A percentile compares a stretch with the other conserved stretches of the same genome.
phyloP scores from a whole-genome alignment of 2,329 filamentous ascomycete species.

The Cadophora sp. region DNA sequence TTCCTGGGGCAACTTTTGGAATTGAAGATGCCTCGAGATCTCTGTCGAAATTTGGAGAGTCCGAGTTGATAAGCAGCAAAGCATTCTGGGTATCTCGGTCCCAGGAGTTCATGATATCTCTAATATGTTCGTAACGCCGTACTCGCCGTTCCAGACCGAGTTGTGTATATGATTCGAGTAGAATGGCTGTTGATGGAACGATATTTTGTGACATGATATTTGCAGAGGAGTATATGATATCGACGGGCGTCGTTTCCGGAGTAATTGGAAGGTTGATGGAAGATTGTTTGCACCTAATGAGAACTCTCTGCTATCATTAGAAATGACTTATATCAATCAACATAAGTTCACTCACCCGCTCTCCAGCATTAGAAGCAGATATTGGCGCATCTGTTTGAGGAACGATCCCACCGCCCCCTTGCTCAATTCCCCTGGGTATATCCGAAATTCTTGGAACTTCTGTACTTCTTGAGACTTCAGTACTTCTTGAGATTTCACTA shows the following conservation, averaged over 20 bases:
- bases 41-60: constrained; percentile 58
- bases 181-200: constrained; percentile 68
- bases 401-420: constrained; percentile 45
- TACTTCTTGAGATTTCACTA: constrained; percentile 23
- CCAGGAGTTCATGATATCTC: constrained; percentile 94
- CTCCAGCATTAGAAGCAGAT: constrained; percentile 81
- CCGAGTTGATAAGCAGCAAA: constrained; percentile 69
- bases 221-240: constrained; percentile 74
- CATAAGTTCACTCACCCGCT: constrained; percentile 63
- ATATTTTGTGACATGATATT: constrained; percentile 69
- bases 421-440: constrained; percentile 28
- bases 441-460: constrained; percentile 18
- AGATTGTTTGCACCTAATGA: constrained; percentile 74
- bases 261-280: constrained; percentile 75
- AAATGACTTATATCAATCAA: neutral
- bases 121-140: constrained; percentile 83
- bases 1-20: constrained; percentile 66
- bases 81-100: constrained; percentile 80
- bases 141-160: constrained; percentile 83
- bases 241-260: constrained; percentile 74
- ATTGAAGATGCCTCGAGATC: constrained; percentile 72
- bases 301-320: constrained; percentile 60
- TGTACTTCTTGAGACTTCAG: constrained; percentile 23
- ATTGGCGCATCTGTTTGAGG: constrained; percentile 76
- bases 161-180: constrained; percentile 78